Evolutionary conservation across 768 basidiomycete species (phyloP).

Genomic region (Hydnomerulius pinastri): DNA sequence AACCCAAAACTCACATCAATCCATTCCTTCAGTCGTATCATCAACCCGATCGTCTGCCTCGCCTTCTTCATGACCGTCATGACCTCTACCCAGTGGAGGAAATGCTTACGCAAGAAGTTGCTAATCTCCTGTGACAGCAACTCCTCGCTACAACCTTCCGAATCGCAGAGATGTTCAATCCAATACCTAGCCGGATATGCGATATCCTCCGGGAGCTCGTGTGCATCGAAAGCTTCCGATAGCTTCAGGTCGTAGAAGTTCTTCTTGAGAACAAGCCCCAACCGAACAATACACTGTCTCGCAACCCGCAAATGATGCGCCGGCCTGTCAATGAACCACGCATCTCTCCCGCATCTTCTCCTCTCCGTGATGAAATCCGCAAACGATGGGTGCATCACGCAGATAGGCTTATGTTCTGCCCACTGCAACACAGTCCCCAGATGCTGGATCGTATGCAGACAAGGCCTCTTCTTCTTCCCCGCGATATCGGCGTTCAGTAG

Average conservation of each 20-base stretch:
- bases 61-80: constrained; percentile 33
- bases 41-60: constrained; percentile 32
- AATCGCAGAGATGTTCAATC: constrained; percentile 31
- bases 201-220: constrained; percentile 25
- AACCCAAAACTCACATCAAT: constrained; percentile 23
- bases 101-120: constrained; percentile 23
- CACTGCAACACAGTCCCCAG: constrained; percentile 29
- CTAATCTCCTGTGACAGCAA: constrained; percentile 16
- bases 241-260: constrained; percentile 26
- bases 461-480: constrained; percentile 20
- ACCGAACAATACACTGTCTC: constrained; percentile 21
- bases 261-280: constrained; percentile 21
- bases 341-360: constrained; percentile 28
- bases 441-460: constrained; percentile 31
- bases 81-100: constrained; percentile 36
- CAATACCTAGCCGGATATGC: constrained; percentile 27
- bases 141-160: constrained; percentile 1
- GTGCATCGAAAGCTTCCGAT: constrained; percentile 17
- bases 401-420: constrained; percentile 28
- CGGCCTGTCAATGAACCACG: constrained; percentile 30
- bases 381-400: constrained; percentile 35
- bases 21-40: constrained; percentile 29
- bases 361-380: constrained; percentile 35
- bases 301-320: constrained; percentile 25
- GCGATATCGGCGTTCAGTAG: constrained; percentile 20